Percentiles rank a stretch among this genome's conserved stretches.
Evolutionary conservation across 2,329 filamentous ascomycete genomes (phyloP).

Genomic region (Phyllosticta paracitricarpa): DNA sequence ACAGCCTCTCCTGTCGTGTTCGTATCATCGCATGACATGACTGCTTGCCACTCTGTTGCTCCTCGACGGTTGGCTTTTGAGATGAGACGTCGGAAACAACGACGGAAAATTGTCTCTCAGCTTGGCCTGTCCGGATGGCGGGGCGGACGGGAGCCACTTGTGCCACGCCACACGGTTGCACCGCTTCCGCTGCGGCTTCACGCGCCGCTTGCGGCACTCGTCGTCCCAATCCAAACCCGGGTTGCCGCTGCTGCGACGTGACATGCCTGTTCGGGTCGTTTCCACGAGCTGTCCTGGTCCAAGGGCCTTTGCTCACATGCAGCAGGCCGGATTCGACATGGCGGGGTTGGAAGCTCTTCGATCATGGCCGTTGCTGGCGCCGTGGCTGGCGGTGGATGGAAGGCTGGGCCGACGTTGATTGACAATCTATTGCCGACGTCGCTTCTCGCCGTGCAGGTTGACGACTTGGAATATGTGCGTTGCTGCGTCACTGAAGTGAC

Average conservation of each 20-base stretch:
- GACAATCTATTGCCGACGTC: not conserved
- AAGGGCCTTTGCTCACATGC: no score
- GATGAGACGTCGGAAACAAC: not conserved
- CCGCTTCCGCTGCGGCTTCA: not conserved
- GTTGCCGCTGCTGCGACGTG: not conserved
- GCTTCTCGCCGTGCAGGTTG: not conserved
- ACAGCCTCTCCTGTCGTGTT: not conserved
- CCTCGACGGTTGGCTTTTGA: not conserved
- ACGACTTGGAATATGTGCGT: not conserved
- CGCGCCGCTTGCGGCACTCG: not conserved
- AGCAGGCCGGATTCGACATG: not conserved
- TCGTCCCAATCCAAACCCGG: not conserved
- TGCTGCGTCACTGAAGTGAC: not conserved
- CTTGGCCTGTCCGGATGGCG: not conserved
- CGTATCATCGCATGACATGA: not conserved
- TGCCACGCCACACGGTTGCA: not conserved
- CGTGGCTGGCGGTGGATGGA: not conserved
- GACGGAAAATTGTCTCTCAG: not conserved
- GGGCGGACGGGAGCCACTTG: not conserved
- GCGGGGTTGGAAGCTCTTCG: not conserved
- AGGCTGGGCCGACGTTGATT: not conserved
- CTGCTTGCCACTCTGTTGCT: not conserved
- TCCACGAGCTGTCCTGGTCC: not conserved
- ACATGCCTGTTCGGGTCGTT: not conserved
- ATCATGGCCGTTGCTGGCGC: not conserved